Evolutionary conservation across 176 grass and related monocot species (phyloP).

Genomic region (Paspalum vaginatum): DNA sequence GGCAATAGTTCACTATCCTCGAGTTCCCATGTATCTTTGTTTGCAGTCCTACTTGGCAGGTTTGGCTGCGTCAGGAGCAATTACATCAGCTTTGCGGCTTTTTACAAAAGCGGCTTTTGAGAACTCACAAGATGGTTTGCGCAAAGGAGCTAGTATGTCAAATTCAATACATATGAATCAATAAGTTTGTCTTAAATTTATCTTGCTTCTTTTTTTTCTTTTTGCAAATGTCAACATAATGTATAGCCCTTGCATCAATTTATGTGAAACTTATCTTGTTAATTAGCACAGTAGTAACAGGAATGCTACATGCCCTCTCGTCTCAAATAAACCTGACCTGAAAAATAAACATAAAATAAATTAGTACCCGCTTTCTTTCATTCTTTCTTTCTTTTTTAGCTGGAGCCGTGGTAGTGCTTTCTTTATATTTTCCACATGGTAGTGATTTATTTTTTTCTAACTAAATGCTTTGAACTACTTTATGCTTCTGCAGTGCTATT

Average conservation of each 20-base stretch:
- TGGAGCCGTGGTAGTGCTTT: neutral
- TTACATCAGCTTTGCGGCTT: slow-evolving; percentile 10
- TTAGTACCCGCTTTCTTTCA: neutral
- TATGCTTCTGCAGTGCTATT: neutral
- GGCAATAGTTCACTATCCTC: neutral
- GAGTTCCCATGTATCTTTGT: neutral
- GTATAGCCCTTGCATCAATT: neutral
- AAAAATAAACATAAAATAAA: neutral
- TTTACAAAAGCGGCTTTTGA: slow-evolving; percentile 23
- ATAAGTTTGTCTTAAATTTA: neutral
- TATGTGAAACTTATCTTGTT: neutral
- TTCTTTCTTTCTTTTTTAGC: neutral
- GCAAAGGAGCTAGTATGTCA: slow-evolving; percentile 24
- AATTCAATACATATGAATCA: neutral
- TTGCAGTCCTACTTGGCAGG: slow-evolving; percentile 28
- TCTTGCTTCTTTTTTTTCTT: neutral
- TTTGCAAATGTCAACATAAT: neutral
- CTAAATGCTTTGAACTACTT: neutral
- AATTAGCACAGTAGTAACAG: neutral
- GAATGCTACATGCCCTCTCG: neutral
- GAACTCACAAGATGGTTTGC: neutral
- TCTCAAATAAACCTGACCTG: neutral
- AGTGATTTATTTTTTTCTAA: neutral
- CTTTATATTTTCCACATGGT: neutral
- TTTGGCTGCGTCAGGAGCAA: slow-evolving; percentile 21